Evolutionary conservation across 148 eudicot species (phyloP).

Genomic region (Rhododendron henanense): DNA sequence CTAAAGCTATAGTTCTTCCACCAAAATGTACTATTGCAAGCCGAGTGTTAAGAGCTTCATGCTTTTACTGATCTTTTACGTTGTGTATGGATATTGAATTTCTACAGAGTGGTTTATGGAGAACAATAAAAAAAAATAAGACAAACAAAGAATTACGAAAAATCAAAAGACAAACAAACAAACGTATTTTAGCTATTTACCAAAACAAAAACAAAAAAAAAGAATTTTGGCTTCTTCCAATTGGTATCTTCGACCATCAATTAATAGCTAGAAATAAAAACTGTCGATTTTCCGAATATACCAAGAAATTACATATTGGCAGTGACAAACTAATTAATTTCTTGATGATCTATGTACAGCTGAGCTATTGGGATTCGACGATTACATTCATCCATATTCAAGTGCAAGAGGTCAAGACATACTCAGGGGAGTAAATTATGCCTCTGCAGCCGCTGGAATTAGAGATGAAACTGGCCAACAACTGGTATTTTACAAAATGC

Average conservation of each 20-base stretch:
- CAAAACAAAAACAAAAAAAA: too few relatives aligned
- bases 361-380: constrained; percentile 43
- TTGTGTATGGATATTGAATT: too few relatives aligned
- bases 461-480: constrained; percentile 42
- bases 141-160: too few relatives aligned
- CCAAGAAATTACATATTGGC: not conserved
- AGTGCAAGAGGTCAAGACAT: constrained; percentile 30
- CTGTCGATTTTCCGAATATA: not conserved
- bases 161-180: too few relatives aligned
- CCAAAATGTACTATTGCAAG: not conserved
- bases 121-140: not conserved
- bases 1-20: not conserved
- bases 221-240: too few relatives aligned
- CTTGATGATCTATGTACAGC: constrained; percentile 32
- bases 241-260: too few relatives aligned
- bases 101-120: not conserved
- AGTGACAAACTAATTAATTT: not conserved
- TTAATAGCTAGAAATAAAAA: too few relatives aligned
- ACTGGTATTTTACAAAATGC: constrained; percentile 31
- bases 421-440: constrained; percentile 61
- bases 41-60: not conserved
- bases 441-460: constrained; percentile 68
- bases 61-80: not conserved
- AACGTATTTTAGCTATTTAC: not conserved
- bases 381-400: constrained; percentile 37